Percentiles rank a stretch among this genome's conserved stretches.
phyloP scores from a whole-genome alignment of 768 basidiomycete genomes.

The Serpula lacrymans region DNA sequence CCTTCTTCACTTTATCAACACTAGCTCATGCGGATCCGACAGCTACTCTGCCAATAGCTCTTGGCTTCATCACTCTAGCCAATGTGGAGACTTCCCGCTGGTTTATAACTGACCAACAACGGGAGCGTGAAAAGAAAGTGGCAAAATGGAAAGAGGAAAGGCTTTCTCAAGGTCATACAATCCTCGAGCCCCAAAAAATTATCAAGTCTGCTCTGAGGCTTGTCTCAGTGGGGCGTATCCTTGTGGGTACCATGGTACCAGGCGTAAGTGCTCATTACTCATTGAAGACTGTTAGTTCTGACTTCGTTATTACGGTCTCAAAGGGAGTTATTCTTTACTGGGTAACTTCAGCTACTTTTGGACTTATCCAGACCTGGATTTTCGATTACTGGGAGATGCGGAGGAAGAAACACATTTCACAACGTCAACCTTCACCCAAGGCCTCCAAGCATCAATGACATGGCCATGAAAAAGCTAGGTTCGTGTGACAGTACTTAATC shows the following conservation, averaged over 20 bases:
- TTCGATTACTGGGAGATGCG: slow-evolving; percentile 62
- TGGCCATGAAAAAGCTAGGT: too few species aligned
- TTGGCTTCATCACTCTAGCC: slow-evolving; percentile 73
- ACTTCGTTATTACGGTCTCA: slow-evolving; percentile 7
- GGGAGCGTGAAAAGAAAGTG: slow-evolving; percentile 44
- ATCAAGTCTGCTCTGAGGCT: slow-evolving; percentile 54
- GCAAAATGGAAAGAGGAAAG: slow-evolving; percentile 45
- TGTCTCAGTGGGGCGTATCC: slow-evolving; percentile 63
- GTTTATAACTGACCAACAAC: slow-evolving; percentile 61
- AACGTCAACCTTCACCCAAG: not conserved
- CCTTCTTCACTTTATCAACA: slow-evolving; percentile 70
- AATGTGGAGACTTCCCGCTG: slow-evolving; percentile 77
- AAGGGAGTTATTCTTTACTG: slow-evolving; percentile 74
- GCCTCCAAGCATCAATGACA: not conserved
- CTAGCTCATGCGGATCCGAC: slow-evolving; percentile 72
- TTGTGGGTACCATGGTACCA: slow-evolving; percentile 64
- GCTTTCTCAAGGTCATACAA: slow-evolving; percentile 39
- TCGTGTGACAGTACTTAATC: slow-evolving; percentile 6
- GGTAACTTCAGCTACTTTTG: slow-evolving; percentile 73
- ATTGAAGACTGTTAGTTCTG: slow-evolving; percentile 4
- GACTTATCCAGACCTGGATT: slow-evolving; percentile 70
- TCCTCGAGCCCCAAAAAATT: slow-evolving; percentile 44
- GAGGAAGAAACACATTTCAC: slow-evolving; percentile 21
- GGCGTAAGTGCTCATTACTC: slow-evolving; percentile 46
- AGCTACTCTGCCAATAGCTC: slow-evolving; percentile 59